Evolutionary conservation across 495 filamentous ascomycete genomes (phyloP).

Genomic region (Amniculicola lignicola): DNA sequence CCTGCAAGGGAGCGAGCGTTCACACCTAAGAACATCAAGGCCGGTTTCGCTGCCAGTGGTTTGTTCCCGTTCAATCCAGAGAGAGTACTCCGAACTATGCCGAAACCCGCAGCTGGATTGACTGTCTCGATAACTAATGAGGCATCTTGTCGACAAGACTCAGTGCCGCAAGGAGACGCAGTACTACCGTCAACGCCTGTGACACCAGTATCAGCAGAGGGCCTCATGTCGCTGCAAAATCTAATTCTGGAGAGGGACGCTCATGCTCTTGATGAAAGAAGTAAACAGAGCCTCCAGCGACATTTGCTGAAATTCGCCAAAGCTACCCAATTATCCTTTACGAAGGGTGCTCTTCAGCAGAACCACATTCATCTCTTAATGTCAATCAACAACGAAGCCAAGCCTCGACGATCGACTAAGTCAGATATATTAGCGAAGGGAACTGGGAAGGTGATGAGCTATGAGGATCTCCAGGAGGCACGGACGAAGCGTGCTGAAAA

Average conservation of each 20-base stretch:
- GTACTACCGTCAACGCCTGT: constrained; percentile 2
- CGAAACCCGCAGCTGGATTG: constrained; percentile 9
- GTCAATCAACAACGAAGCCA: constrained; percentile 17
- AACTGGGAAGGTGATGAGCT: constrained; percentile 14
- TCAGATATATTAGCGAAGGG: neutral
- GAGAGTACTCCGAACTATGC: constrained; percentile 10
- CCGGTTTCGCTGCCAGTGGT: constrained; percentile 10
- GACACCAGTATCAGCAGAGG: constrained; percentile 16
- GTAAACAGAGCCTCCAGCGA: constrained; percentile 7
- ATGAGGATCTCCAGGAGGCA: constrained; percentile 6
- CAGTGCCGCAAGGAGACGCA: neutral
- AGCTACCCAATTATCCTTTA: constrained; percentile 14
- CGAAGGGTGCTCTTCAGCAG: constrained; percentile 1
- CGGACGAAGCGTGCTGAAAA: neutral
- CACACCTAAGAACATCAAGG: constrained; percentile 14
- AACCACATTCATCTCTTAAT: constrained; percentile 4
- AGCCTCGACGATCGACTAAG: constrained; percentile 10
- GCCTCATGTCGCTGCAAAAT: constrained; percentile 4
- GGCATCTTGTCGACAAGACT: neutral
- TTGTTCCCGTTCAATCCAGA: constrained; percentile 24
- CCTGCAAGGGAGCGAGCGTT: constrained; percentile 15
- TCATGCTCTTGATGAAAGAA: constrained; percentile 10
- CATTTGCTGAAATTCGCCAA: constrained; percentile 7
- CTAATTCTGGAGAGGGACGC: constrained; percentile 4
- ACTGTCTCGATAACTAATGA: constrained; percentile 6